Conservation (phyloP, 2,329 filamentous ascomycete species). For the Sclerotinia sclerotiorum region DNA sequence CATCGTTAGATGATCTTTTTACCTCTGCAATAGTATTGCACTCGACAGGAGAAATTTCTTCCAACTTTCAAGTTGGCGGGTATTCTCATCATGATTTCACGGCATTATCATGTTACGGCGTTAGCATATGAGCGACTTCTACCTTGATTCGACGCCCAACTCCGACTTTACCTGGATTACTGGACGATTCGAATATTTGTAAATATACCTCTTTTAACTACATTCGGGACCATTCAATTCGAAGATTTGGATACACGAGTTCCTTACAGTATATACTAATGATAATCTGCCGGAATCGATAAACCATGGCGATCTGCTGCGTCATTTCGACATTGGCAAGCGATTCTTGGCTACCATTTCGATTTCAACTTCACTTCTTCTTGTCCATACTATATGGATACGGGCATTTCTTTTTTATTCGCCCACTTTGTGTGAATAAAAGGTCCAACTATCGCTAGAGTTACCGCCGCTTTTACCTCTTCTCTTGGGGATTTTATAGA, state of each 20-base stretch:
- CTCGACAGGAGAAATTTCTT: slow-evolving; percentile 22
- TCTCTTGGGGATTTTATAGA: slow-evolving; percentile 26
- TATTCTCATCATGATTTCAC: slow-evolving; percentile 38
- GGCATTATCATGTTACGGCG: slow-evolving; percentile 39
- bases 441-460: slow-evolving; percentile 40
- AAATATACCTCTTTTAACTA: slow-evolving; percentile 32
- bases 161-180: slow-evolving; percentile 14
- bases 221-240: slow-evolving; percentile 25
- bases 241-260: slow-evolving; percentile 24
- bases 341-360: slow-evolving; percentile 22
- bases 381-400: slow-evolving; percentile 19
- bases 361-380: slow-evolving; percentile 29
- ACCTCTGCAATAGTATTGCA: slow-evolving; percentile 14
- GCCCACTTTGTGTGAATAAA: slow-evolving; percentile 28
- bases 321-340: slow-evolving; percentile 17
- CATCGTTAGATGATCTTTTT: slow-evolving; percentile 32
- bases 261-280: slow-evolving; percentile 35
- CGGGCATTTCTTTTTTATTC: slow-evolving; percentile 19
- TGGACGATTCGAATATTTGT: slow-evolving; percentile 31
- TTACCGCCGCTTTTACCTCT: slow-evolving; percentile 35
- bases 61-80: slow-evolving; percentile 32
- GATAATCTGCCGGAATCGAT: slow-evolving; percentile 30
- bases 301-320: slow-evolving; percentile 16
- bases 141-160: slow-evolving; percentile 28
- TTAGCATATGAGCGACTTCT: slow-evolving; percentile 40